Base-by-base conservation (phyloP, 1,139 yeast genomes). In the Debaryomyces psychrophilus region DNA sequence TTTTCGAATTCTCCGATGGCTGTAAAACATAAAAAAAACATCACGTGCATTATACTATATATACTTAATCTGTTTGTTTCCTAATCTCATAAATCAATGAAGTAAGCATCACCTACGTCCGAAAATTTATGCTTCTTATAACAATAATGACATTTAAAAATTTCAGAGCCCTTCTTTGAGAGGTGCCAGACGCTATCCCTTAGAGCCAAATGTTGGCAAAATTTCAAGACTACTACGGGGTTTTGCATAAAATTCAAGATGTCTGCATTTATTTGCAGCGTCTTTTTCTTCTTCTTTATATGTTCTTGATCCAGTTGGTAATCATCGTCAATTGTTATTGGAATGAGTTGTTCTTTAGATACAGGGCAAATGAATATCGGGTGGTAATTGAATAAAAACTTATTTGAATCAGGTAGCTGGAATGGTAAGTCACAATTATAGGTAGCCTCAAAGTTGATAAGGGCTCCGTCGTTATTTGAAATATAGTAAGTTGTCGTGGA, bases 291-390 rank as follows among this genome's bases (percentile, higher is more conserved):
- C 54, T 61, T 65, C 26, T 56, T 51, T 29, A 54, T 48, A 15
- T 55, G 55, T 14, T 55, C 56, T 5, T 48, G 54, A 6, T 56
- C 59, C 3, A 46, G 38, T 1, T 41, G 38, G 9, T 43, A 31
- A 17, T 38, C 50, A 4, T 49, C 47, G 11, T 41, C 46, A 7
- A 60, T 60, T 1, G 74, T 65, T 22, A 71, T 57, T 4, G 80
- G 79, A 15, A 72, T 59, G 23, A 71, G 57, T 58, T 92, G 97
- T 56, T 90, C 96, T 62, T 89, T 87, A 6, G 93, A 80, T 1
- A 90, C 92, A 0, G 97, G 97, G 62, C 97, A 90, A 4, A 90
- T 90, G 64, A 90, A 90, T 2, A 90, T 83, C 0, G 96, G 89
- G 64, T 90, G 97, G 65, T 83, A 87, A 48, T 76, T 64, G 58